Conservation (phyloP, 2,329 filamentous ascomycete genomes). For the Acrocalymma vagum region DNA sequence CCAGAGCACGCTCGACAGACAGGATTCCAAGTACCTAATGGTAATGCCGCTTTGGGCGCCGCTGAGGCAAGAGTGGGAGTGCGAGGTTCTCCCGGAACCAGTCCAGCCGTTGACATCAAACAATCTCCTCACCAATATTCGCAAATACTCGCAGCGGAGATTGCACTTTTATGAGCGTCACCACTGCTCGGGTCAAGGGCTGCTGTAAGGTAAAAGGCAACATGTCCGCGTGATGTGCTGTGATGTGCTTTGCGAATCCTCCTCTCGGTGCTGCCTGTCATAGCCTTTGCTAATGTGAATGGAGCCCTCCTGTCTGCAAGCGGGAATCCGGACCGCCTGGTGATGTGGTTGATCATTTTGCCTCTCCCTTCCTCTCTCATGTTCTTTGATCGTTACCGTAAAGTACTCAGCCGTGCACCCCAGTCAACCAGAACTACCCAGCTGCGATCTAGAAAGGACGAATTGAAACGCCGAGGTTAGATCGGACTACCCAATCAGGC, state of each 20-base stretch:
- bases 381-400: conserved; percentile 1
- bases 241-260: conserved; percentile 2
- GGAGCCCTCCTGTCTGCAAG: too few species aligned
- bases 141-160: conserved; percentile 18
- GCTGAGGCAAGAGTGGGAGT: conserved; percentile 20
- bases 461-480: conserved; percentile 17
- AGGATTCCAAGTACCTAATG: conserved; percentile 26
- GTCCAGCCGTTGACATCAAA: conserved; percentile 24
- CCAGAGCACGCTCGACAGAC: too few species aligned
- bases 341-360: conserved; percentile 5
- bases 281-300: too few species aligned
- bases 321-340: conserved; percentile 21
- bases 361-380: conserved; percentile 1
- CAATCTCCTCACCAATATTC: conserved; percentile 19
- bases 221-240: conserved; percentile 23
- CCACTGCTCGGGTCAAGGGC: conserved; percentile 4
- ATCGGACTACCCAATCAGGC: conserved; percentile 22
- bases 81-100: conserved; percentile 16
- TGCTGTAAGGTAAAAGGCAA: too few species aligned
- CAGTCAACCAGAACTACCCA: too few species aligned
- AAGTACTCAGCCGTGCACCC: too few species aligned
- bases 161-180: conserved; percentile 13
- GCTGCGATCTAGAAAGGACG: conserved; percentile 19
- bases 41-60: conserved; percentile 15
- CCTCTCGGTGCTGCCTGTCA: conserved; percentile 8